A percentile compares a stretch with the other conserved stretches of the same genome.
Evolutionary conservation across 208 protist species (phyloP).

Genomic region (Acanthamoeba healyi): DNA sequence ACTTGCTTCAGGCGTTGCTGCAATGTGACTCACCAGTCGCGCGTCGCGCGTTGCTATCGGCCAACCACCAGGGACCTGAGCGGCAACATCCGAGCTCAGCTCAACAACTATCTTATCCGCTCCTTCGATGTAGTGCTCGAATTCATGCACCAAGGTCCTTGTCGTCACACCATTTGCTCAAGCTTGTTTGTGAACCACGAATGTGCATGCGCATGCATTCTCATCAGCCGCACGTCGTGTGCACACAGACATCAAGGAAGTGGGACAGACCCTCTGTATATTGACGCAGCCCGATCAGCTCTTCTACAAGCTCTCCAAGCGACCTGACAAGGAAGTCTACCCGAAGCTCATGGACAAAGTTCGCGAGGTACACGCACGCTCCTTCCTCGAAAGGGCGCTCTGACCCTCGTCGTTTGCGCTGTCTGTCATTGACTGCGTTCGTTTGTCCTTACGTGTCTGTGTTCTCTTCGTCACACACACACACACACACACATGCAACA

Average conservation of each 20-base stretch:
- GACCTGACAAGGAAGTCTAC: neutral
- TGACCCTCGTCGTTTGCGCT: neutral
- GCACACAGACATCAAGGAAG: conserved; percentile 64
- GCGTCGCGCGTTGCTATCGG: neutral
- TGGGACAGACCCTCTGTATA: conserved; percentile 53
- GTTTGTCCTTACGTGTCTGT: no score
- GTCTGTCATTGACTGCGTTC: no score
- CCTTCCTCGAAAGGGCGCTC: neutral
- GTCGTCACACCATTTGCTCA: neutral
- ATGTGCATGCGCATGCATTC: no score
- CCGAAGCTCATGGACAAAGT: conserved; percentile 30
- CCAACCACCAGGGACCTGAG: conserved; percentile 1
- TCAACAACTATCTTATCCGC: conserved; percentile 45
- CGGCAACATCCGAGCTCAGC: neutral
- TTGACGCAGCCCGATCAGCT: conserved; percentile 48
- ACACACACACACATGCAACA: neutral
- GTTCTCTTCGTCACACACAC: no score
- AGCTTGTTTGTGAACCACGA: no score
- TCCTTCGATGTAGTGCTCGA: conserved; percentile 14
- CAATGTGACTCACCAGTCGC: no score
- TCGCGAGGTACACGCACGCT: neutral
- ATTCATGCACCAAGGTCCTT: conserved; percentile 23
- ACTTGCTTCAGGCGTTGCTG: no score
- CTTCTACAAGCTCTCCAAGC: conserved; percentile 65
- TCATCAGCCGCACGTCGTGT: neutral